Base-by-base conservation (phyloP, 176 grass and related monocot genomes). In the Echinochloa phyllopogon region DNA sequence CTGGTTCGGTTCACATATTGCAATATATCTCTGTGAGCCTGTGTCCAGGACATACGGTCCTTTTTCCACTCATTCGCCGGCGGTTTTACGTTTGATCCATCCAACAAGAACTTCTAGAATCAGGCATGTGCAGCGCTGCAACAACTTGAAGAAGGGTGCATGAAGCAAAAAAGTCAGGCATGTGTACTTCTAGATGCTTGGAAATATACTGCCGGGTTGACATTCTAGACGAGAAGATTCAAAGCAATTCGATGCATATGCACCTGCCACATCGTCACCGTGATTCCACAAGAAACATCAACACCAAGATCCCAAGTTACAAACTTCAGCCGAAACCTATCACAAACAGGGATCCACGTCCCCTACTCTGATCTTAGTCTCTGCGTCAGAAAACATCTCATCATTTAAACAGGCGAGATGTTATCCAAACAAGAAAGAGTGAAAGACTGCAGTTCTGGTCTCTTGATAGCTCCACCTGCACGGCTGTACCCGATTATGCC, bases 151-250 rank as follows among this genome's bases (percentile, higher is more conserved):
- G 47, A 5, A 76, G 13, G 8, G 53, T 18, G 43, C 51, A 69
- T 76, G 20, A 69, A 82, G 48, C 39, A 51, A 42, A 33, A 33
- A 59, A 87, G 86, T 61, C 86, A 77, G n/a, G 33, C 79, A 77
- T 41, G 72, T 40, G 20, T 76, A 6, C 15, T 87, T 87, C 79
- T 76, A 76, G 86, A 87, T 23, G 72, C 66, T 77, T 83, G 29
- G 59, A 82, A 77, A 83, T 65, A 37, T 39, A 49, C 29, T 0
- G 2, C 24, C 71, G 4, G 27, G 41, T 70, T 76, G 72, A 69
- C 79, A 51, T 70, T 82, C 40, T 58, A 69, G 64, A 70, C 1
- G 12, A 3, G 85, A 87, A 87, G 59, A 87, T 72, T 9, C 14
- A 61, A 51, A 40, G 42, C 14, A 49, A 25, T 17, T 14, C 2